A percentile compares a stretch with the other conserved stretches of the same genome.
Evolutionary conservation across 139 green algal species (phyloP).

Genomic region (Pleodorina starrii): DNA sequence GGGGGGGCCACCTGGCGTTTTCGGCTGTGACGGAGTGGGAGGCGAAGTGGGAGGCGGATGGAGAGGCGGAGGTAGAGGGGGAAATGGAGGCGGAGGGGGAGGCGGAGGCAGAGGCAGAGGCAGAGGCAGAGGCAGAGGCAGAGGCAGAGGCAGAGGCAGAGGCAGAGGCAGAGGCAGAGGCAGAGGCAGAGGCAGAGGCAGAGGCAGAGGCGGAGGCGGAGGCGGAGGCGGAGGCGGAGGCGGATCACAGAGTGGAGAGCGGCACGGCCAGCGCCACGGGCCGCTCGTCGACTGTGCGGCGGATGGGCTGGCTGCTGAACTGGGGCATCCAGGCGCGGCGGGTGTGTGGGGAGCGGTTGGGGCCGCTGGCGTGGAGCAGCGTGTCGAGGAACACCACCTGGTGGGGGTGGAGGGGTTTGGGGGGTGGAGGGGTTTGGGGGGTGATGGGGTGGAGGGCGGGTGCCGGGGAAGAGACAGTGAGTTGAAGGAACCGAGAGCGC

Average conservation of each 20-base stretch:
- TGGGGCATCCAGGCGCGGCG: conserved; percentile 45
- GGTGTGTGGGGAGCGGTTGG: conserved; percentile 32
- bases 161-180: no score
- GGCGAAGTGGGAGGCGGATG: no score
- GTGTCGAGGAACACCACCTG: conserved; percentile 40
- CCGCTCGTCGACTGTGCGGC: not conserved
- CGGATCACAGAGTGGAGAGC: not conserved
- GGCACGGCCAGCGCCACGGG: conserved; percentile 34
- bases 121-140: no score
- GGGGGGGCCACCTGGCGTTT: no score
- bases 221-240: no score
- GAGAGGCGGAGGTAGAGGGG: no score
- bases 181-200: no score
- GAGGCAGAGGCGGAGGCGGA: no score
- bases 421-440: not conserved
- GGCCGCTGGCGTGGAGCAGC: conserved; percentile 42
- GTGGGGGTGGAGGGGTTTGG: not conserved
- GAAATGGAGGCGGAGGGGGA: no score
- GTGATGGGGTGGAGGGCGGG: not conserved
- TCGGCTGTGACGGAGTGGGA: no score
- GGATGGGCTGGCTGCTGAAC: conserved; percentile 11
- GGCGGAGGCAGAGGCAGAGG: no score
- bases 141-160: no score
- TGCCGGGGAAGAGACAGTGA: not conserved
- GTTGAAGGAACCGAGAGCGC: not conserved